phyloP scores from a whole-genome alignment of 1,284 basidiomycete genomes.

The Malassezia cuniculi region DNA sequence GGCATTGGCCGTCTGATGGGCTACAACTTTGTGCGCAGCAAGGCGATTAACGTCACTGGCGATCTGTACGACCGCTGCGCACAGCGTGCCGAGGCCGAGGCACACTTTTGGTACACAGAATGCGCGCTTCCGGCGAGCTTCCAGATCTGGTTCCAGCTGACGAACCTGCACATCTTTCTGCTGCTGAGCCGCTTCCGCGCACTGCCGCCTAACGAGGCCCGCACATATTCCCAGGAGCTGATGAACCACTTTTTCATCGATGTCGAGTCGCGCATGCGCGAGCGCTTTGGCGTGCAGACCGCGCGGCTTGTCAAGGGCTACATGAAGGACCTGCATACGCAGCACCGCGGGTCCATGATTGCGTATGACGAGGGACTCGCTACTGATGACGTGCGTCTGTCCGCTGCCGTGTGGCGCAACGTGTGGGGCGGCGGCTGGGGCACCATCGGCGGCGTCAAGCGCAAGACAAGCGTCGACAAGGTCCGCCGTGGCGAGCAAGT shows the following conservation, averaged over 20 bases:
- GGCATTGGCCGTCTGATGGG: slow-evolving; percentile 49
- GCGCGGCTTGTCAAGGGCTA: slow-evolving; percentile 69
- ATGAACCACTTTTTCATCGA: slow-evolving; percentile 94
- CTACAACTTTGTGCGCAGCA: slow-evolving; percentile 49
- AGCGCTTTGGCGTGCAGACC: slow-evolving; percentile 59
- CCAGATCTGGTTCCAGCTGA: slow-evolving; percentile 93
- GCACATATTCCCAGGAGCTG: slow-evolving; percentile 62
- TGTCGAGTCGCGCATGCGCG: slow-evolving; percentile 75
- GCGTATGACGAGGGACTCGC: slow-evolving; percentile 67
- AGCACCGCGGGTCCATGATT: slow-evolving; percentile 73
- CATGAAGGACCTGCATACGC: slow-evolving; percentile 77
- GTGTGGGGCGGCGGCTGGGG: slow-evolving; percentile 54
- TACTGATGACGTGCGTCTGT: slow-evolving; percentile 49
- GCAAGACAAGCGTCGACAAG: slow-evolving; percentile 19
- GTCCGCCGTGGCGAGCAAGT: neutral
- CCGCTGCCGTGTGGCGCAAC: slow-evolving; percentile 81
- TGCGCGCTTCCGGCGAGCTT: slow-evolving; percentile 82
- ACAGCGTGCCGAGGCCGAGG: slow-evolving; percentile 45
- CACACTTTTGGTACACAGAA: slow-evolving; percentile 48
- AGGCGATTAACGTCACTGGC: slow-evolving; percentile 50
- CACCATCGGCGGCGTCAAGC: slow-evolving; percentile 46
- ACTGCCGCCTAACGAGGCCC: slow-evolving; percentile 58
- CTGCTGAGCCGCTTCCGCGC: slow-evolving; percentile 75
- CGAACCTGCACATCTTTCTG: slow-evolving; percentile 84
- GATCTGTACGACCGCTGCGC: slow-evolving; percentile 51